Base-by-base conservation (phyloP, 768 basidiomycete species). In the Clitopilus hobsonii region DNA sequence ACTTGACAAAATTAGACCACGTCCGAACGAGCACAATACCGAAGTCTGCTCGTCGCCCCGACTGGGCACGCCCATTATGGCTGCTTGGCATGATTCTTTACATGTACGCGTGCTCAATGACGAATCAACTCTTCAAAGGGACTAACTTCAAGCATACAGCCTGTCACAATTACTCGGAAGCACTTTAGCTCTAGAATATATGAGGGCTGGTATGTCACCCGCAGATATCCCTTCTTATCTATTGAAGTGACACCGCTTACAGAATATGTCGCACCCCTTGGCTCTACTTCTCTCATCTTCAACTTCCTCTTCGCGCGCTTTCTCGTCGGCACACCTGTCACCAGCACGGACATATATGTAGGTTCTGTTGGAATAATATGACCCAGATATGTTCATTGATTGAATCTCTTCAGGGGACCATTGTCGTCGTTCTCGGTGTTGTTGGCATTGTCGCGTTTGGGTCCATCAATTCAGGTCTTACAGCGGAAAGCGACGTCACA, bases 231-330 rank as follows among this genome's bases (percentile, higher is more conserved):
- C 52, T 54, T 56, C 2, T 25, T 22, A 29, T 10, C 30, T 48
- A 53, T 64, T 51, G 8, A 41, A 22, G 10, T 45, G 22, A 23
- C 52, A 6, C 64, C 56, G 54, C 22, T 25, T 54, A 14, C 70
- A 84, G 91, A 96, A 83, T 98, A 97, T 68, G 95, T 98, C 54
- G 96, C 96, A 1, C 95, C 95, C 1, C 80, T 98, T 3, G 95
- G 96, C 13, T 93, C 92, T 0, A 89, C 93, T 10, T 91, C 93
- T 11, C 83, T 98, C 58, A 85, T 98, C 54, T 98, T 98, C 76
- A 98, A 98, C 69, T 95, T 97, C 67, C 76, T 97, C 30, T 96
- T 97, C 67, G 96, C 96, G 30, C 84, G 89, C 61, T 89, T 93
- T 65, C 79, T 93, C 56, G 87, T 92, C 5, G 91, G 90, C 30